phyloP scores from a whole-genome alignment of 1,284 basidiomycete genomes.

The Cutaneotrichosporon cavernicola region DNA sequence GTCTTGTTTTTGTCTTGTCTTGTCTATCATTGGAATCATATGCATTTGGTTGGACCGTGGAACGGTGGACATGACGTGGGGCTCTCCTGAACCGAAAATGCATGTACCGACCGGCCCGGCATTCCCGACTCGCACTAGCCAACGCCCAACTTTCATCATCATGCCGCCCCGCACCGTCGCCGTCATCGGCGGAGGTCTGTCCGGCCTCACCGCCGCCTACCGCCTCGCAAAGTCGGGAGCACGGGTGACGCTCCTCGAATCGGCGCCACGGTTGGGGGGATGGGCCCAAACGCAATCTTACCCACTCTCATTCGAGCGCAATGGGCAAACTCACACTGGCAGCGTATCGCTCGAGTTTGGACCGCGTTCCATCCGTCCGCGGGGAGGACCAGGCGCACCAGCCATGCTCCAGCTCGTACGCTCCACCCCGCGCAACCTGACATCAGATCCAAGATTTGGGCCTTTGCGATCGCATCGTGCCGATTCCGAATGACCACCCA shows the following conservation, averaged over 20 bases:
- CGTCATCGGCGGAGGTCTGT: conserved; percentile 49
- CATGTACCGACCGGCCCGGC: background rate
- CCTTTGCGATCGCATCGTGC: conserved; percentile 33
- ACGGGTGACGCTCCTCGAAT: conserved; percentile 18
- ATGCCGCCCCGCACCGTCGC: conserved; percentile 26
- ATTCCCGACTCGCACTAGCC: background rate
- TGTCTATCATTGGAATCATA: background rate
- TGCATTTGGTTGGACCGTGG: background rate
- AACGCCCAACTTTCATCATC: background rate
- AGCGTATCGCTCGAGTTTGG: conserved; percentile 72
- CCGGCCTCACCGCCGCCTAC: conserved; percentile 49
- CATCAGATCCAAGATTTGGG: conserved; percentile 32
- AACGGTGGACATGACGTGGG: conserved; percentile 8
- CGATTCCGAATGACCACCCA: conserved; percentile 43
- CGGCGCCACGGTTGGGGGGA: conserved; percentile 60
- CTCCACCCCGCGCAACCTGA: conserved; percentile 23
- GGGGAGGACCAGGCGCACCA: conserved; percentile 58
- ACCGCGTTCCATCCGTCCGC: conserved; percentile 76
- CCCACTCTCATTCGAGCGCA: conserved; percentile 43
- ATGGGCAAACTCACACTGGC: conserved; percentile 27
- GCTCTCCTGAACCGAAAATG: background rate
- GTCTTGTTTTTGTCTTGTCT: background rate
- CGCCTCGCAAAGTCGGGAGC: conserved; percentile 30
- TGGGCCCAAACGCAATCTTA: conserved; percentile 72
- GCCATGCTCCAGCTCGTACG: conserved; percentile 74